Evolutionary conservation across 306 rosid species (phyloP).

Genomic region (Alnus rubra): DNA sequence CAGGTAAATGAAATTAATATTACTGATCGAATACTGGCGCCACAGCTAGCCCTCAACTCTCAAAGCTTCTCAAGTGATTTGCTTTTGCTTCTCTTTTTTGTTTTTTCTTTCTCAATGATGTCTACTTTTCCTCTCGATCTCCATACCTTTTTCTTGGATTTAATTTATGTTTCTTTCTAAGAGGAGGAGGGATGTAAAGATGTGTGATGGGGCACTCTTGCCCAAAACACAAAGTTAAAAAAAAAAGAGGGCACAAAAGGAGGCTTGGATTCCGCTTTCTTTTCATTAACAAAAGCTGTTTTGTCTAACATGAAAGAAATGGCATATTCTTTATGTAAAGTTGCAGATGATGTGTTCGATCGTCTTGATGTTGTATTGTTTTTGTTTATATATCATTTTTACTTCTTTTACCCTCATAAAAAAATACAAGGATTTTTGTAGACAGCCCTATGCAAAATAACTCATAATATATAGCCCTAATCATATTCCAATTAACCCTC

Average conservation of each 20-base stretch:
- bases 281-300: constrained; percentile 38
- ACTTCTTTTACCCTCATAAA: background rate
- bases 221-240: constrained; percentile 34
- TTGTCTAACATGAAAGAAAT: constrained; percentile 24
- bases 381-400: background rate
- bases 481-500: too few relatives aligned
- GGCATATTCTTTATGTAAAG: constrained; percentile 38
- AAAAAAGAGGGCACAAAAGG: constrained; percentile 29
- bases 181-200: constrained; percentile 38
- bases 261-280: constrained; percentile 34
- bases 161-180: constrained; percentile 19
- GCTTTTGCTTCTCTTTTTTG: constrained; percentile 23
- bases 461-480: too few relatives aligned
- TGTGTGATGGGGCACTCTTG: constrained; percentile 38
- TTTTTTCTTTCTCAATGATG: constrained; percentile 23
- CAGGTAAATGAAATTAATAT: constrained; percentile 61
- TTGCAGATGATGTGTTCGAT: constrained; percentile 13
- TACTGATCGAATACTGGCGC: background rate
- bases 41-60: constrained; percentile 24
- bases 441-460: too few relatives aligned
- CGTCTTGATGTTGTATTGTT: constrained; percentile 17
- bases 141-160: constrained; percentile 15
- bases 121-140: constrained; percentile 19
- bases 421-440: too few relatives aligned
- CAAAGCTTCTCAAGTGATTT: constrained; percentile 18